Conservation (phyloP, 768 basidiomycete genomes). For the Lactarius deliciosus region DNA sequence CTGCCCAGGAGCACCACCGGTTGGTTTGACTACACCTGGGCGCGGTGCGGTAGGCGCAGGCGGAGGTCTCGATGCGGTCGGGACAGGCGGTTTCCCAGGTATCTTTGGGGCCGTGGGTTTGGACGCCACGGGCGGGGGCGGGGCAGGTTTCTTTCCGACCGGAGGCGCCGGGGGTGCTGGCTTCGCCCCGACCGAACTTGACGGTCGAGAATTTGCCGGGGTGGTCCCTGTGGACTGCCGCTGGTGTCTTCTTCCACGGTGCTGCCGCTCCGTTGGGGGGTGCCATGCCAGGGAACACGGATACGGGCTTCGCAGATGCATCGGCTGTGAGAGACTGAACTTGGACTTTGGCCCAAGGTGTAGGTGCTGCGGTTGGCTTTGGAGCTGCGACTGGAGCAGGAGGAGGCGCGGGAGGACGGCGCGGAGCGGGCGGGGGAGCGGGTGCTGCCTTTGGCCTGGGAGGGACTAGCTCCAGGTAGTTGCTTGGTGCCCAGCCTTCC, state of each 20-base stretch:
- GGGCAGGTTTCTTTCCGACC: constrained; percentile 52
- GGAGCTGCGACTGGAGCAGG: constrained; percentile 29
- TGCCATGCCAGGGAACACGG: constrained; percentile 78
- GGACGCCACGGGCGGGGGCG: constrained; percentile 53
- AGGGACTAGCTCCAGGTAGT: constrained; percentile 83
- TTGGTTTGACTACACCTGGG: constrained; percentile 43
- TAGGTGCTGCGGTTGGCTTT: constrained; percentile 29
- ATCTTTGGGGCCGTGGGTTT: constrained; percentile 54
- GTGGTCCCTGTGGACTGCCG: constrained; percentile 39
- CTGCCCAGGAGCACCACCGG: constrained; percentile 53
- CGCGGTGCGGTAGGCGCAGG: constrained; percentile 38
- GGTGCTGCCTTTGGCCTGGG: constrained; percentile 67
- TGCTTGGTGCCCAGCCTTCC: constrained; percentile 96
- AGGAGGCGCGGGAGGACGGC: constrained; percentile 45
- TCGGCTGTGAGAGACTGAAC: constrained; percentile 51
- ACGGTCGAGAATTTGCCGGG: constrained; percentile 50
- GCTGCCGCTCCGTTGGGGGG: constrained; percentile 64
- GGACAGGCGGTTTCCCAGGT: constrained; percentile 61
- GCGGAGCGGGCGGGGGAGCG: constrained; percentile 50
- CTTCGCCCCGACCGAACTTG: constrained; percentile 49
- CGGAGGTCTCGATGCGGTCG: constrained; percentile 53
- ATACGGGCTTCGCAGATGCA: constrained; percentile 69
- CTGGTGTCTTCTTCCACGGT: constrained; percentile 67
- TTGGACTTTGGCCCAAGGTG: constrained; percentile 35
- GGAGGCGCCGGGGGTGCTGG: constrained; percentile 58